Base-by-base conservation (phyloP, 2,329 filamentous ascomycete genomes). In the Pyrenochaeta sp. region DNA sequence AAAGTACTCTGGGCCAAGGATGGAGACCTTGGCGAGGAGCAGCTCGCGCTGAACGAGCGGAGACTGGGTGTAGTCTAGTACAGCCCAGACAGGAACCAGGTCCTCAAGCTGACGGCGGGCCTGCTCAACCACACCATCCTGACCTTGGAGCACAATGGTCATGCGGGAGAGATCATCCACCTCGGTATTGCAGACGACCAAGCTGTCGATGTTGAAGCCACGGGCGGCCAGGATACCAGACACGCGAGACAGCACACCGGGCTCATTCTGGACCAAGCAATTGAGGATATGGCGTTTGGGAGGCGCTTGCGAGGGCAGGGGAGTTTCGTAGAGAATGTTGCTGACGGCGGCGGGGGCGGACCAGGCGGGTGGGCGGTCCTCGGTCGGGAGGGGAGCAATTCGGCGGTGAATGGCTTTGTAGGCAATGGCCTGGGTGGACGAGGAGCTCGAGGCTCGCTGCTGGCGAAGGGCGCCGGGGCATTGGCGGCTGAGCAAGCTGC, bases 281-380 rank as follows among this genome's bases (percentile, higher is more conserved):
- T 99, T 99, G 74, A 99, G 86, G 68, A 99, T 84, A 75, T 99
- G 94, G 41, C 92, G 87, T 78, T 96, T 97, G 30, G 90, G 88
- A 7, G 94, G 93, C 17, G 86, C 86, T 62, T 81, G 81, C 10
- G 90, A 92, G 6, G 91, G 89, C 13, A 89, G 81, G 5, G 94
- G 94, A 3, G 92, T 97, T 81, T 99, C 94, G 80, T 99, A 99
- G 73, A 99, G 89, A 69, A 99, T 99, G 72, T 93, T 96, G 69
- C 90, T 96, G 57, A 99, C 94, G 58, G 94, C 94, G 13, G 94
- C 90, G 61, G 94, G 92, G 24, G 92, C 92, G 45, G 84, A 84
- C 67, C 93, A 96, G 81, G 90, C 90, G 8, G 90, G 80, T 23
- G 89, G 86, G 19, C 87, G 81, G 42, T 88, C 80, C 59, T 89